phyloP scores from a whole-genome alignment of 2,329 filamentous ascomycete genomes.

The Kalaharituber pfeilii region DNA sequence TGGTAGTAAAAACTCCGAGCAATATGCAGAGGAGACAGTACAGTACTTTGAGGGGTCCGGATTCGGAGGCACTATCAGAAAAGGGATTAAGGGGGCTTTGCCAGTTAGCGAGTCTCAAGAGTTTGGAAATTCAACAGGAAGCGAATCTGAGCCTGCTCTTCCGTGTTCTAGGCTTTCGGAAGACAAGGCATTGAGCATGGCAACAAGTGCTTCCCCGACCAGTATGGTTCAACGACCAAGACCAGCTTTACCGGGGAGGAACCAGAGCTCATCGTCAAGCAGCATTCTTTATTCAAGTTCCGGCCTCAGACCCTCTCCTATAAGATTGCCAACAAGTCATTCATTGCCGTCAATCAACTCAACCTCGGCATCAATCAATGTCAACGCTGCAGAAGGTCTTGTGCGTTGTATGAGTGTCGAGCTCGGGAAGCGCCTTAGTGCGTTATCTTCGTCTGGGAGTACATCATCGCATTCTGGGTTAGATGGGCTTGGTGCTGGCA shows the following conservation, averaged over 20 bases:
- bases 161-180: too few relatives aligned
- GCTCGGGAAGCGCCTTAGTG: neutral
- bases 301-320: neutral
- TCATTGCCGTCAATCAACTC: neutral
- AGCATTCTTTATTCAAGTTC: neutral
- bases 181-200: too few relatives aligned
- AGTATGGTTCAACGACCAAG: neutral
- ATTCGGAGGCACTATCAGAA: neutral
- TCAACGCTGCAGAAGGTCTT: neutral
- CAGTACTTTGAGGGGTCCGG: neutral
- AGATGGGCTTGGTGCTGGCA: conserved; percentile 4
- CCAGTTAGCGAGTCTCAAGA: too few relatives aligned
- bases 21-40: neutral
- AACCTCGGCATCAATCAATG: neutral
- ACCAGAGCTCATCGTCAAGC: neutral
- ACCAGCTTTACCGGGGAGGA: neutral
- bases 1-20: neutral
- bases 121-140: too few relatives aligned
- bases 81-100: neutral
- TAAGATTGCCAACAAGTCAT: neutral
- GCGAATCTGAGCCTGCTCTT: too few relatives aligned
- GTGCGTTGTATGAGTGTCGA: neutral
- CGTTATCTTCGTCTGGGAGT: neutral
- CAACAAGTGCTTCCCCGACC: neutral
- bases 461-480: neutral